A percentile compares a stretch with the other conserved stretches of the same genome.
Conservation (phyloP, 306 rosid genomes). For the Mimosa bimucronata region DNA sequence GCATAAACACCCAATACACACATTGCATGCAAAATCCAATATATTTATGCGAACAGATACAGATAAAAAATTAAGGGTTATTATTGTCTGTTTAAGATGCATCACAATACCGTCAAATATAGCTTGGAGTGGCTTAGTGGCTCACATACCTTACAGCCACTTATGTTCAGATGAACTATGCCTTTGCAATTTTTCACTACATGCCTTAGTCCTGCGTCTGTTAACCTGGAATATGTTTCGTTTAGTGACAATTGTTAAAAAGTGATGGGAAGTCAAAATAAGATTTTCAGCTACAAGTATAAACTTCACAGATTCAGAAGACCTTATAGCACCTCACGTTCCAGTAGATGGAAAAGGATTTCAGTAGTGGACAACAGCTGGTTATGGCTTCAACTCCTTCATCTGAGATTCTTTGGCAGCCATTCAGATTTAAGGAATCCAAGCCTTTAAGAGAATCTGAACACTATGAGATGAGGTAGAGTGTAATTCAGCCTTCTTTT, state of each 20-base stretch:
- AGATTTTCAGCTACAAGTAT: conserved; percentile 16
- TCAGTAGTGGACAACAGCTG: conserved; percentile 63
- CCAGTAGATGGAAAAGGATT: conserved; percentile 75
- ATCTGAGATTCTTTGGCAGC: conserved; percentile 89
- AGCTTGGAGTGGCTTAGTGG: neutral
- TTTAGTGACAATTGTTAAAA: conserved; percentile 30
- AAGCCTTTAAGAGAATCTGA: conserved; percentile 64
- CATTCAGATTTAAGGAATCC: conserved; percentile 77
- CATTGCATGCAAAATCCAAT: conserved; percentile 12
- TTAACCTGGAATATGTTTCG: conserved; percentile 57
- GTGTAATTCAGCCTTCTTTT: neutral
- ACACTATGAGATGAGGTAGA: conserved; percentile 51
- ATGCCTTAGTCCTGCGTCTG: conserved; percentile 55
- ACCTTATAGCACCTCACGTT: conserved; percentile 67
- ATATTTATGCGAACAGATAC: neutral
- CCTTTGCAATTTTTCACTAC: conserved; percentile 66
- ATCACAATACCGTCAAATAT: conserved; percentile 1
- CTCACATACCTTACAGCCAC: conserved; percentile 84
- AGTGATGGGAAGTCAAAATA: conserved; percentile 23
- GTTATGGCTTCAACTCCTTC: conserved; percentile 74
- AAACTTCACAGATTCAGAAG: conserved; percentile 18
- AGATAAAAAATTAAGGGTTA: neutral
- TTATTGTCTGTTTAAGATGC: neutral
- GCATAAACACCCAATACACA: conserved; percentile 30
- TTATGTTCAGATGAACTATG: conserved; percentile 70